Evolutionary conservation across 2,329 filamentous ascomycete species (phyloP), one percentile per base, ranked within the genome.

Genomic region (Fusarium concolor): DNA sequence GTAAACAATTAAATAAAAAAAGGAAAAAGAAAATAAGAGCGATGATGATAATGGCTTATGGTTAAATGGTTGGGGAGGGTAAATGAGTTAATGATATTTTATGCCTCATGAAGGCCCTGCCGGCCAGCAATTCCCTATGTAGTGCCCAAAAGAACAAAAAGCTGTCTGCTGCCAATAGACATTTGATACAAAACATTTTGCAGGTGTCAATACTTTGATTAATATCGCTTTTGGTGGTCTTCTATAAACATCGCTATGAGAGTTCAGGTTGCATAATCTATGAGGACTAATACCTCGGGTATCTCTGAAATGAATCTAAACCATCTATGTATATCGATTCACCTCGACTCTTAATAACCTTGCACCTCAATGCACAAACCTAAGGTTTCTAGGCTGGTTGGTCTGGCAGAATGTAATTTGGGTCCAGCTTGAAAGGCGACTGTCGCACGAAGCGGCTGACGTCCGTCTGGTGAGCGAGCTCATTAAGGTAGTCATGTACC

Each of bases 401-500:
- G 17, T 35, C 41, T 20, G 53, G 53, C 18, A 74, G 38, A 15
- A 52, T 47, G 55, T 79, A 79, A 8, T 29, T 44, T 2, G 74
- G 67, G 31, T 79, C 70, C 15, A 83, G 72, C 39, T 71, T 73
- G 67, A 90, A 90, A 1, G 87, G 86, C 8, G 77, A 72, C 9
- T 71, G 75, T 28, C 82, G 80, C 33, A 92, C 87, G 67, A 85
- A 91, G 10, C 83, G 79, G 72, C 89, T 92, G 26, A 93, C 83
- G 72, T 94, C 86, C 3, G 74, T 73, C 75, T 89, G 85, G 61
- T 78, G 77, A 46, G 83, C 82, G 20, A 89, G 79, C 15, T 77
- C 68, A 65, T 90, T 89, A 35, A 91, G 71, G 71, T 89, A 90
- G 68, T 89, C 85, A 72, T 89, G 87, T 3, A 90, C 86, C 68